phyloP scores from a whole-genome alignment of 23 red algal genomes.

The Chondrus crispus region DNA sequence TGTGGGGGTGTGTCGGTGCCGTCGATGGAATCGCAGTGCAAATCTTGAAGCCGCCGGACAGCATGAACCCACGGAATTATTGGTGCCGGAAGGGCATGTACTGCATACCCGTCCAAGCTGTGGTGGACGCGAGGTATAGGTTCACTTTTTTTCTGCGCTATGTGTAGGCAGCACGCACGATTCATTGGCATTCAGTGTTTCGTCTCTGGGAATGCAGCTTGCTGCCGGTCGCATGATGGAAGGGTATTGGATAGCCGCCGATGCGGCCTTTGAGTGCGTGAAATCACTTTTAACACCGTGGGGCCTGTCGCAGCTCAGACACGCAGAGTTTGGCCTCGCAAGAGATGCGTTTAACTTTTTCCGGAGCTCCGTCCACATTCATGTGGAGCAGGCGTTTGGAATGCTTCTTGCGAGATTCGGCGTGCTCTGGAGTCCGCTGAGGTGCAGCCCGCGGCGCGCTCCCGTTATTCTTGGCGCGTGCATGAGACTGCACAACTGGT shows the following conservation, averaged over 20 bases:
- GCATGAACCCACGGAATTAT: background rate
- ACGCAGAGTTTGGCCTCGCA: no score
- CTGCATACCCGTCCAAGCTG: background rate
- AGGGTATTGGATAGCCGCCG: background rate
- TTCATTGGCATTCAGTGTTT: background rate
- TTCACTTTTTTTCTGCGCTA: background rate
- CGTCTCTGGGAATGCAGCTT: background rate
- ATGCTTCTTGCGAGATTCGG: no score
- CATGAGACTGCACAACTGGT: no score
- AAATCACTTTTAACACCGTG: no score
- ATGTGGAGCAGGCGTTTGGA: no score
- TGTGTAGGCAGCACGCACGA: background rate
- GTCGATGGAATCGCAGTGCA: background rate
- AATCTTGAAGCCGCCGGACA: background rate
- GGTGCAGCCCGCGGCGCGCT: no score
- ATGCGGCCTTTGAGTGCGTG: no score
- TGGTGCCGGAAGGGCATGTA: background rate
- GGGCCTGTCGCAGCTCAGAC: background rate
- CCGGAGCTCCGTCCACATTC: no score
- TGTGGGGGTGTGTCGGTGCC: background rate
- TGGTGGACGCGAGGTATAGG: background rate
- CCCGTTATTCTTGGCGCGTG: no score
- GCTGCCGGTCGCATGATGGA: background rate
- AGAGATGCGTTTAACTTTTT: no score
- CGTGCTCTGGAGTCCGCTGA: no score